Base-by-base conservation (phyloP, 768 basidiomycete genomes). In the Kondoa malvinella region DNA sequence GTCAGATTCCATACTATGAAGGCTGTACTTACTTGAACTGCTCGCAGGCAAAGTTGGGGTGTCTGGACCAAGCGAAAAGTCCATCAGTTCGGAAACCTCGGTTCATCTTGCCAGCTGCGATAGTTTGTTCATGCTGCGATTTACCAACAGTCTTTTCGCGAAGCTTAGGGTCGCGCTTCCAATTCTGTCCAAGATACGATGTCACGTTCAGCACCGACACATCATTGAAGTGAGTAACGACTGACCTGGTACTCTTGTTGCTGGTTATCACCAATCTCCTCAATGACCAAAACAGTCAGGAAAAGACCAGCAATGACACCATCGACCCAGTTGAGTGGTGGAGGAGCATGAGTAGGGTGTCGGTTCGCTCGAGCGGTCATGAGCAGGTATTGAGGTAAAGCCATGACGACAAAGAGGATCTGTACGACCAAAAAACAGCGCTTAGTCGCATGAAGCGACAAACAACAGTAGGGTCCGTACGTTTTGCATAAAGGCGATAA, bases 31-130 rank as follows among this genome's bases (percentile, higher is more conserved):
- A 25, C n/a, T 68, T 65, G 30, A 68, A 27, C 76, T 92, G 91
- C 76, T 97, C 94, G 76, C 88, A 91, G 0, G 86, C 78, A 75
- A 90, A 92, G 77, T 97, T 97, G n/a, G 94, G 92, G 77, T 97
- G 94, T 17, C 94, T 80, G 1, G 83, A 84, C 81, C 85, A 92
- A 1, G 83, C 82, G 88, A 88, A 97, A 4, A 96, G 76, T 2
- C 92, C 92, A 25, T 82, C 80, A 0, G 90, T 89, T 29, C 86
- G 78, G 76, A 96, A 96, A 0, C 94, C 94, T 14, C 92, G 81
- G 69, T 84, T 79, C 0, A 81, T 82, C 76, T 89, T 87, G 25
- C 81, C 81, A 25, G 82, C 79, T 0, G 70, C 72, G 8, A 8
- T 31, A 3, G 3, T 57, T 15, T 64, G 40, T 57, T 68, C 21